Percentiles rank a stretch among this genome's conserved stretches.
phyloP scores from a whole-genome alignment of 1,139 yeast species.

The Suhomyces anneliseae region DNA sequence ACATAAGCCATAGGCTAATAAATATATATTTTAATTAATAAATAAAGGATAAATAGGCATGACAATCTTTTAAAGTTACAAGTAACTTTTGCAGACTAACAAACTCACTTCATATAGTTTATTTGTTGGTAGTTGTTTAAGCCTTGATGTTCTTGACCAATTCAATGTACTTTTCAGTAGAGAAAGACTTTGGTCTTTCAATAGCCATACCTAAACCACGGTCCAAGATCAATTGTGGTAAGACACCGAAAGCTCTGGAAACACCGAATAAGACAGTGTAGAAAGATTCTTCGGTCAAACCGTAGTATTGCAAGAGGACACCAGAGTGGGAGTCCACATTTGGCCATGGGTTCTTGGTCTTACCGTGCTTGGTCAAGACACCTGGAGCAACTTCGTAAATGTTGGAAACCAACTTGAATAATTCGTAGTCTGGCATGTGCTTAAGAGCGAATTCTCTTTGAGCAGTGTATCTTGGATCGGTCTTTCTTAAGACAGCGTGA shows the following conservation, averaged over 20 bases:
- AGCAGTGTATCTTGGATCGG: constrained; percentile 97
- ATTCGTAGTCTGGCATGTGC: constrained; percentile 95
- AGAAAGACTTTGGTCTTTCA: constrained; percentile 97
- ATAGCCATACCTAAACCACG: constrained; percentile 94
- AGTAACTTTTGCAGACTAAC: neutral
- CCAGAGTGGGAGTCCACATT: constrained; percentile 98
- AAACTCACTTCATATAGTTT: neutral
- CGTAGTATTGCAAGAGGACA: constrained; percentile 95
- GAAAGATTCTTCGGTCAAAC: constrained; percentile 91
- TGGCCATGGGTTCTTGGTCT: constrained; percentile 99
- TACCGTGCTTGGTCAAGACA: constrained; percentile 94
- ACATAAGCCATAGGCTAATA: constrained; percentile 12
- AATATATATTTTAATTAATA: constrained; percentile 13
- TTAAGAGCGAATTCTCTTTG: constrained; percentile 95
- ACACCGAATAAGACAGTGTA: constrained; percentile 98
- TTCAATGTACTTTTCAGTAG: constrained; percentile 67
- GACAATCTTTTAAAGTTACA: constrained; percentile 4
- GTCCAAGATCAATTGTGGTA: constrained; percentile 95
- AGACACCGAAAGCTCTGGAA: constrained; percentile 95
- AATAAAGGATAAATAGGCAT: constrained; percentile 12
- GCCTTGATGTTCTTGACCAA: constrained; percentile 52
- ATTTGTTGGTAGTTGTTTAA: constrained; percentile 9
- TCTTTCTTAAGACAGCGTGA: constrained; percentile 94
- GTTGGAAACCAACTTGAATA: constrained; percentile 86
- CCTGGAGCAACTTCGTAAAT: constrained; percentile 95